These are phyloP conservation scores for Elsinoe perseae DNA, from an alignment of 2,329 filamentous ascomycete genomes.

Conservation along the genomic window DNA sequence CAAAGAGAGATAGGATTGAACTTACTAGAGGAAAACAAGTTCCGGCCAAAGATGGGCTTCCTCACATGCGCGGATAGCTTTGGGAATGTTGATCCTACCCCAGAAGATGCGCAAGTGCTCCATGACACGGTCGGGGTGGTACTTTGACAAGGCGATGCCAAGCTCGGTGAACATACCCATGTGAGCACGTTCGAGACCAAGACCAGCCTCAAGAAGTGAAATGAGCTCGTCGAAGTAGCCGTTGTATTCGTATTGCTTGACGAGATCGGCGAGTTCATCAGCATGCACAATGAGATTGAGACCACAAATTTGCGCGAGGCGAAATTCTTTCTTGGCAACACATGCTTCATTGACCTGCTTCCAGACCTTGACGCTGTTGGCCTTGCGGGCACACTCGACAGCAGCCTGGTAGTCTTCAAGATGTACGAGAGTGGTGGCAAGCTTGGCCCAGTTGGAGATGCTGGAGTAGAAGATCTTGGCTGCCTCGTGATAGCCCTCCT, in stretches of 20 bases:
- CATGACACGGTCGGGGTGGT: conserved; percentile 93
- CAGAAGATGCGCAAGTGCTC: conserved; percentile 99
- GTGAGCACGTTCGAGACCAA: conserved; percentile 63
- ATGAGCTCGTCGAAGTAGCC: conserved; percentile 99
- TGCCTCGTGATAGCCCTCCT: conserved; percentile 87
- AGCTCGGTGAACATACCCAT: conserved; percentile 97
- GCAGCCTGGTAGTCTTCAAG: conserved; percentile 94
- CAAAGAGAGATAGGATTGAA: not conserved
- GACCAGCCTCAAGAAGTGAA: conserved; percentile 81
- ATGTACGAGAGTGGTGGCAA: conserved; percentile 95
- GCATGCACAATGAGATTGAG: conserved; percentile 96
- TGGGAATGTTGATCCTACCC: conserved; percentile 94
- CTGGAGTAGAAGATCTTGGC: conserved; percentile 98
- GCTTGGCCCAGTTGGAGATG: conserved; percentile 99
- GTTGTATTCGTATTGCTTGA: conserved; percentile 93
- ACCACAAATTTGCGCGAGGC: conserved; percentile 95
- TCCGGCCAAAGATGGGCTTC: conserved; percentile 96
- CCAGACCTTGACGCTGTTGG: conserved; percentile 99
- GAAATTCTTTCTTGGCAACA: conserved; percentile 96
- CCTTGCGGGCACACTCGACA: conserved; percentile 94
- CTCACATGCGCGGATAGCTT: conserved; percentile 89
- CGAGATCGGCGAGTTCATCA: conserved; percentile 84
- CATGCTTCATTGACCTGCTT: conserved; percentile 97
- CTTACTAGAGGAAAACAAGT: conserved; percentile 79
- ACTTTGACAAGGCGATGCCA: conserved; percentile 86